Conservation (phyloP, 139 green algal genomes). For the Volvox africanus region DNA sequence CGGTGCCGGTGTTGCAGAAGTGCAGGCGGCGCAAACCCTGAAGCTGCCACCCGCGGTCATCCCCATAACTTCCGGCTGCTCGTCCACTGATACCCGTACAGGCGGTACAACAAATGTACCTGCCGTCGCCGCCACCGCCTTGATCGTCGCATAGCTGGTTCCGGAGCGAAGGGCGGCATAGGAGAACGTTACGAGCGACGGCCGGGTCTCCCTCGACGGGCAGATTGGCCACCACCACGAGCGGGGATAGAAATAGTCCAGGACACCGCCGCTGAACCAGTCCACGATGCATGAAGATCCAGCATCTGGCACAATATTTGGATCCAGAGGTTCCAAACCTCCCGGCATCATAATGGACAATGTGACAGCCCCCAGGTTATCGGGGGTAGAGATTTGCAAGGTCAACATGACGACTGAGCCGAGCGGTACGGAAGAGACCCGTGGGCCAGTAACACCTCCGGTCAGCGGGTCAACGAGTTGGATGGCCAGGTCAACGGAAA, state of each 20-base stretch:
- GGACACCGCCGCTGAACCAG: neutral
- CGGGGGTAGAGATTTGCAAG: conserved; percentile 71
- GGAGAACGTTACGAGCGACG: conserved; percentile 59
- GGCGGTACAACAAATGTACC: conserved; percentile 72
- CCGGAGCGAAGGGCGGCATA: conserved; percentile 62
- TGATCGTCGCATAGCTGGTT: conserved; percentile 60
- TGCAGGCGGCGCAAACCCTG: conserved; percentile 37
- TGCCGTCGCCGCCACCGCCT: conserved; percentile 67
- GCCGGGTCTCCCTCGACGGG: conserved; percentile 52
- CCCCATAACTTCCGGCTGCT: conserved; percentile 74
- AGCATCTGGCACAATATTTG: conserved; percentile 40
- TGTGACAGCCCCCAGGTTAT: conserved; percentile 64
- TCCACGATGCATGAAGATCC: neutral
- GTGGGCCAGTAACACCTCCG: conserved; percentile 32
- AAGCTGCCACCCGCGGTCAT: conserved; percentile 51
- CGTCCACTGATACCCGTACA: conserved; percentile 61
- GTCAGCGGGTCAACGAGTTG: conserved; percentile 50
- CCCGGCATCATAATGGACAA: conserved; percentile 68
- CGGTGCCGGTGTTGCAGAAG: neutral
- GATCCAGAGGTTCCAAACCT: conserved; percentile 77
- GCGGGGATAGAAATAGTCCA: neutral
- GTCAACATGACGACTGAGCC: conserved; percentile 62
- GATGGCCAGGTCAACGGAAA: conserved; percentile 67
- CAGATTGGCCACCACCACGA: conserved; percentile 53
- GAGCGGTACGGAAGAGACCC: conserved; percentile 53